Evolutionary conservation across 83 land plant species (phyloP).

Genomic region (Diphasiastrum complanatum): DNA sequence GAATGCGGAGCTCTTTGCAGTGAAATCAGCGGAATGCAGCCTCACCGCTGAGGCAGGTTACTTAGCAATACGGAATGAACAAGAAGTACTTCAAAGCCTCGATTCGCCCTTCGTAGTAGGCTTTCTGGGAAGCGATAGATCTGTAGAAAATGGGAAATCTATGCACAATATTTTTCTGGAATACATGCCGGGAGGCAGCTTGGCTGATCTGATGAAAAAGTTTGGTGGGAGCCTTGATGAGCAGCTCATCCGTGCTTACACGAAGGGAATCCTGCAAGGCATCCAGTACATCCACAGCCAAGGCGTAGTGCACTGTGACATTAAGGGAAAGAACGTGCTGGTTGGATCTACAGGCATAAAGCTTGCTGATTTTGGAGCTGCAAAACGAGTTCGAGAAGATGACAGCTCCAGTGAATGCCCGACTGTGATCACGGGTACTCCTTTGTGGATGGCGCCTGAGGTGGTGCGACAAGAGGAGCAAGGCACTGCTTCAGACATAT

Average conservation of each 20-base stretch:
- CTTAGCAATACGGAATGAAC: too few relatives aligned
- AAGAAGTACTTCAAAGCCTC: too few relatives aligned
- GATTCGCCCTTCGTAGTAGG: too few relatives aligned
- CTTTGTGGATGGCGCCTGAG: conserved; percentile 96
- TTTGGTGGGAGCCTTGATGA: conserved; percentile 43
- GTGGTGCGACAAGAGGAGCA: conserved; percentile 45
- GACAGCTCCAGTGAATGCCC: conserved; percentile 4
- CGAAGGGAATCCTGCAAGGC: conserved; percentile 45
- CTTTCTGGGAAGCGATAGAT: too few relatives aligned
- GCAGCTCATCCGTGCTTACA: conserved; percentile 23
- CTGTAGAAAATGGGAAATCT: too few relatives aligned
- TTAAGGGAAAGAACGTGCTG: conserved; percentile 59
- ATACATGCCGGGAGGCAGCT: too few relatives aligned
- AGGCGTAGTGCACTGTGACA: conserved; percentile 63
- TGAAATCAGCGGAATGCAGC: too few relatives aligned
- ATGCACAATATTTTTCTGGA: too few relatives aligned
- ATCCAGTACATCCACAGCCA: conserved; percentile 44
- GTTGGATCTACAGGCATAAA: conserved; percentile 34
- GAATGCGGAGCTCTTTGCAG: too few relatives aligned
- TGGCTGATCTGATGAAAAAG: too few relatives aligned
- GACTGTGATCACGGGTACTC: conserved; percentile 50
- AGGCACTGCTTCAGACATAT: conserved; percentile 59
- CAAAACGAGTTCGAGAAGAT: conserved; percentile 18
- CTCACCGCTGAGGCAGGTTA: too few relatives aligned
- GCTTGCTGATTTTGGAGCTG: conserved; percentile 59